Percentiles rank a stretch among this genome's conserved stretches.
Conservation (phyloP, 2,329 filamentous ascomycete species). For the Ophiostoma angusticollis region DNA sequence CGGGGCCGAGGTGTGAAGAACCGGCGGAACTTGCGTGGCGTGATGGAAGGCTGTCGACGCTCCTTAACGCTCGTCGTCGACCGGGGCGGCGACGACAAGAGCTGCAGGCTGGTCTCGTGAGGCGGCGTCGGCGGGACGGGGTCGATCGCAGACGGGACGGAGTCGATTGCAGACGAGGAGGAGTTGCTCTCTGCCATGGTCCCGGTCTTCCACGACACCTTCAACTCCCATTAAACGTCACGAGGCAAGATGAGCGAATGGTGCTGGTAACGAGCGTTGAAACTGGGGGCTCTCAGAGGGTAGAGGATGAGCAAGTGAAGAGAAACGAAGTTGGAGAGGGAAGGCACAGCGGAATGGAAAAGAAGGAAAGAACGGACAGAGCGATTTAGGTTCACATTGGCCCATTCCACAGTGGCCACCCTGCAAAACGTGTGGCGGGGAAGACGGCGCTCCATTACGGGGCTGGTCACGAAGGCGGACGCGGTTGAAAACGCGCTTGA, state of each 20-base stretch:
- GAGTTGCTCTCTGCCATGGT: conserved; percentile 15
- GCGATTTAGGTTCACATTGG: no score
- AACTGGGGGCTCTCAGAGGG: no score
- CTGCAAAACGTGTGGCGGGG: conserved; percentile 14
- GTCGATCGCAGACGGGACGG: neutral
- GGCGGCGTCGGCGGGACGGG: conserved; percentile 2
- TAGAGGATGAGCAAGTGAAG: neutral
- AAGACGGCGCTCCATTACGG: conserved; percentile 10
- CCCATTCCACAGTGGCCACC: no score
- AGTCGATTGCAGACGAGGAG: conserved; percentile 7
- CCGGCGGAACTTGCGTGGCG: conserved; percentile 38
- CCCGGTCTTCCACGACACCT: conserved; percentile 1
- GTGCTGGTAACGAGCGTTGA: neutral
- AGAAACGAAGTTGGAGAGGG: neutral
- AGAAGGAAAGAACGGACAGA: neutral
- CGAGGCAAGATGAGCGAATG: neutral
- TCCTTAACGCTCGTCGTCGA: conserved; percentile 25
- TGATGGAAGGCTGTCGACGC: conserved; percentile 37
- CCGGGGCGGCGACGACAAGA: conserved; percentile 17
- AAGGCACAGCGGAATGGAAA: neutral
- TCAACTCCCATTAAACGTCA: neutral
- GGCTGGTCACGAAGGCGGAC: conserved; percentile 5
- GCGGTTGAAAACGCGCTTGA: conserved; percentile 11
- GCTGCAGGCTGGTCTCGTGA: neutral
- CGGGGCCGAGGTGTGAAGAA: conserved; percentile 40